Evolutionary conservation across 2,329 filamentous ascomycete species (phyloP).

Genomic region (Aspergillus amoenus): DNA sequence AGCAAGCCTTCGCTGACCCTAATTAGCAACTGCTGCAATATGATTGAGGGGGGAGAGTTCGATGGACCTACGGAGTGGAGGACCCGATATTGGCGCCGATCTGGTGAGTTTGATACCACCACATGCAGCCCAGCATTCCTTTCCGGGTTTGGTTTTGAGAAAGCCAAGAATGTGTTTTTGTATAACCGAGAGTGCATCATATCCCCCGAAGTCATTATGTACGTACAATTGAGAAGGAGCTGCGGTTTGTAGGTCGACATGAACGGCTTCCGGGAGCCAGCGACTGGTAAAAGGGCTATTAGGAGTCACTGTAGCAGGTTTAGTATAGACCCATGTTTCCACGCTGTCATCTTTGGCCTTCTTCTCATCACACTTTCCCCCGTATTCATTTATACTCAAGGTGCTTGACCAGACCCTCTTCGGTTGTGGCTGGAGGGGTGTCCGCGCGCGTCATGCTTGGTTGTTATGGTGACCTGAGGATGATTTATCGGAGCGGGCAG

Average conservation of each 20-base stretch:
- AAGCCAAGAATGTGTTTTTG: conserved; percentile 47
- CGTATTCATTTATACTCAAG: conserved; percentile 19
- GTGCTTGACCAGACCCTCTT: neutral
- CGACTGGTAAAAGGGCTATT: conserved; percentile 8
- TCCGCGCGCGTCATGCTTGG: neutral
- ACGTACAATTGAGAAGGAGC: conserved; percentile 46
- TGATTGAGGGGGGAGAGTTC: neutral
- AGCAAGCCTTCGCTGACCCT: conserved; percentile 12
- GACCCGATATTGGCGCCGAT: conserved; percentile 6
- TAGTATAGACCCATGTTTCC: conserved; percentile 12
- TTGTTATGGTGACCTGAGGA: neutral
- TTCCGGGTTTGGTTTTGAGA: conserved; percentile 37
- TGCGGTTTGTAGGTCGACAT: conserved; percentile 33
- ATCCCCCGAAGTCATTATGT: conserved; percentile 44
- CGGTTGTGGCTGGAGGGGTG: neutral
- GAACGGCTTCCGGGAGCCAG: conserved; percentile 2
- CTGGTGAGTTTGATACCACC: conserved; percentile 37
- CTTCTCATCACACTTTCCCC: conserved; percentile 6
- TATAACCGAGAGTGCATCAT: conserved; percentile 44
- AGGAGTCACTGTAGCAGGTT: conserved; percentile 8
- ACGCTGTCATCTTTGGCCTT: conserved; percentile 23
- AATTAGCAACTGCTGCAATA: neutral
- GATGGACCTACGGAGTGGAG: conserved; percentile 21
- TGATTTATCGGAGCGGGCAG: neutral
- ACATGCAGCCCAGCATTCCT: conserved; percentile 43